Evolutionary conservation across 2,329 filamentous ascomycete species (phyloP), one percentile per base, ranked within the genome.

Genomic region (Colletotrichum aenigma): DNA sequence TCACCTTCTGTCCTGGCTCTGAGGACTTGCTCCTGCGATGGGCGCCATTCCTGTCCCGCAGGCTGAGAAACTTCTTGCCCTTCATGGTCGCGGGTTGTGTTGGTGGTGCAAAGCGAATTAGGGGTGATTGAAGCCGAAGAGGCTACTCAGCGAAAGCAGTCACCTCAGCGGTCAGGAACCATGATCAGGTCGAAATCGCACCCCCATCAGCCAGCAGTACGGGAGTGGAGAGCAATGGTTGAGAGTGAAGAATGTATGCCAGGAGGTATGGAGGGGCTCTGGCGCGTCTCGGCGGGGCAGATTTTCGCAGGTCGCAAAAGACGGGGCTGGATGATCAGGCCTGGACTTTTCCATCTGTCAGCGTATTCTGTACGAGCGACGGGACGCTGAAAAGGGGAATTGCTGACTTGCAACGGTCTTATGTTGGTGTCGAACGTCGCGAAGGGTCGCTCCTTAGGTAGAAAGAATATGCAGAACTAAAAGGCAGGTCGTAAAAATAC

Each of bases 31-130:
- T 88, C 75, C 90, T 88, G 74, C 86, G 87, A 78, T 91, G 89
- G 48, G 82, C 79, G 75, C 86, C 87, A 83, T 88, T 88, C 85
- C 91, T 95, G 80, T 95, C 94, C 78, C 93, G 91, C 79, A 93
- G 88, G 83, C 91, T 94, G 76, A 94, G 91, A 82, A 95, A 93
- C 80, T 93, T 92, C 82, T 91, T 92, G 78, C 87, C 84, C 84
- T 90, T 91, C 88, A 91, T 91, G 81, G 79, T 88, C 81, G 76
- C 78, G 68, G 34, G 28, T 58, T 12, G 24, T 30, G 43, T 38
- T 36, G 21, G 72, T 48, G 21, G 55, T 61, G 62, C 18, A 66
- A 61, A 72, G 66, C 52, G 28, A 68, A 48, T 36, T 18, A 28
- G 67, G 32, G 10, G n/a, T 70, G 34, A 36, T 38, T 58, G 66